Evolutionary conservation across 768 basidiomycete species (phyloP), one percentile per base, ranked within the genome.

Genomic region (Mrakia frigida): DNA sequence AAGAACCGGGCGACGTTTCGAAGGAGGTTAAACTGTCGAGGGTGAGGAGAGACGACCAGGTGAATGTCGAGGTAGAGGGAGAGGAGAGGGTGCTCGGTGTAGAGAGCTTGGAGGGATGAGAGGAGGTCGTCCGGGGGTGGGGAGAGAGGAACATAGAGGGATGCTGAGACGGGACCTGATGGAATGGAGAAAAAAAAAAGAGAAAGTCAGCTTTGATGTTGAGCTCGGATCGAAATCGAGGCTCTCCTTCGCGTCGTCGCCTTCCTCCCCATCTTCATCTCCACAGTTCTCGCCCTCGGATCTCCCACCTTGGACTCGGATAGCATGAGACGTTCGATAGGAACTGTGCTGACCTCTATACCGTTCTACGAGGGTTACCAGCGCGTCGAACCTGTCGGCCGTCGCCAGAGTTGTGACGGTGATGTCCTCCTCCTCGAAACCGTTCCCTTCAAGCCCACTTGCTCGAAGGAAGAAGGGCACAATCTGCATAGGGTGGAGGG

Each of bases 391-490:
- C 25, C 93, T 87, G 79, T 91, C 90, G 80, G 87, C 88, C 3
- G 93, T 94, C 50, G 94, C 89, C 43, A 93, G 86, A 0, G 93
- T 94, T 0, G 93, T 91, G 74, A 94, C 88, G 2, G 93, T 94
- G 71, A 94, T 88, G 78, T 93, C 92, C 52, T 90, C 87, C 41
- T 83, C 80, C 68, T 88, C 86, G 78, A 90, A 87, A 23, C 69
- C 78, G 13, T 23, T 18, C 33, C 74, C 56, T 16, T 81, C 79
- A 10, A n/a, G 46, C 3, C 86, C 87, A 16, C 86, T 85, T 3
- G 90, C 91, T 71, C 88, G 87, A 82, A 91, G 92, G 83, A 90
- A 93, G 84, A 90, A 94, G 0, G 93, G 93, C 31, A 92, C 86
- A 73, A 93, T 88, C 79, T 89, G 88, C 80, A 87, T 90, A 0